phyloP scores from a whole-genome alignment of 1,284 basidiomycete species.

The Marasmius fiardii region DNA sequence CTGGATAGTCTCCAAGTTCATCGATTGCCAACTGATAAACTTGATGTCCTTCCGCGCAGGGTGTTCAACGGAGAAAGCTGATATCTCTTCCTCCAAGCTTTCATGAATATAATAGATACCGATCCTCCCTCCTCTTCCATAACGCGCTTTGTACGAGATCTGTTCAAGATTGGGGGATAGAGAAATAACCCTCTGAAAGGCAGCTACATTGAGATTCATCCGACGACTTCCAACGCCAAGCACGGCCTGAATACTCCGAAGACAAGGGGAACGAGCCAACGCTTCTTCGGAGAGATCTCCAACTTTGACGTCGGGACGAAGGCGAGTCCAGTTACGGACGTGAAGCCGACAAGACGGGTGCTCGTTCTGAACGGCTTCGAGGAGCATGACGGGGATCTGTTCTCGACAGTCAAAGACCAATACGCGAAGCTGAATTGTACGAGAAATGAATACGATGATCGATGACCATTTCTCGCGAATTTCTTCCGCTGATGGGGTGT shows the following conservation, averaged over 20 bases:
- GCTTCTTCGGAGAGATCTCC: neutral
- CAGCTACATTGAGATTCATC: neutral
- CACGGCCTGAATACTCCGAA: neutral
- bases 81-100: no score
- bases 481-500: neutral
- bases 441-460: neutral
- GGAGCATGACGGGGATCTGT: neutral
- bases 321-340: neutral
- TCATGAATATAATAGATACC: no score
- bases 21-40: neutral
- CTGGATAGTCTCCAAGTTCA: neutral
- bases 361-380: neutral
- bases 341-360: neutral
- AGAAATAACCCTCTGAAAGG: neutral
- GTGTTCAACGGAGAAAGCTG: no score
- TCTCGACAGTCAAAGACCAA: neutral
- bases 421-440: neutral
- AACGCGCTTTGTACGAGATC: neutral
- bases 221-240: neutral
- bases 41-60: neutral
- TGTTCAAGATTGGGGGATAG: neutral
- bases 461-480: neutral
- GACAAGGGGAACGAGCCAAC: neutral
- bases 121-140: no score
- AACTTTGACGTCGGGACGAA: no score